Base-by-base conservation (phyloP, 2,329 filamentous ascomycete genomes). In the Talaromyces funiculosus region DNA sequence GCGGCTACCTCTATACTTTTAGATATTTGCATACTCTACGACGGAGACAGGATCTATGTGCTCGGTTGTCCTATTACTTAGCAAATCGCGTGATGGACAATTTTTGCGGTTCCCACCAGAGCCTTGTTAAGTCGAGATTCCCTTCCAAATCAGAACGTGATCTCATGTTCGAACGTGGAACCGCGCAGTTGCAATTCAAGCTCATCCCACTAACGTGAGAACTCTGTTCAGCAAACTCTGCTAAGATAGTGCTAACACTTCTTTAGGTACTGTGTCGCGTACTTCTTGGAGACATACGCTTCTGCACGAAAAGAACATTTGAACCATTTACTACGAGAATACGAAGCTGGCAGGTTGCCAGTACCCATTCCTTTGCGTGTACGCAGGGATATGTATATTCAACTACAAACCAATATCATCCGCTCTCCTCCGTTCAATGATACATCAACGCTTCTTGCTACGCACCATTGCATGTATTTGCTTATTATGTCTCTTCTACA, bases 391-490 rank as follows among this genome's bases (percentile, higher is more conserved):
- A 73, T 76, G 68, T 75, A 77, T 61, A 68, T 67, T 35, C 66
- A 71, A 8, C 59, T 77, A 20, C 76, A 78, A 61, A 66, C 66
- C 26, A 66, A 68, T 57, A 77, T 78, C 29, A 66, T 78, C 38
- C 71, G 67, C 62, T 67, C 70, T 18, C 74, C 75, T 18, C 75
- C 75, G 8, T 78, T 78, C 60, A 76, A 71, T 40, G 68, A 77
- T 59, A 75, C 72, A 2, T 59, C 68, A 8, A 73, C 74, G 4
- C 67, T 78, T 18, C 66, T 78, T 61, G 71, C 73, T 10, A 76
- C 75, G 18, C 74, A 78, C 53, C 76, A 78, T 59, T 77, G 73
- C 61, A 73, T 78, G 68, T 68, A 70, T 40, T 63, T 78, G 4
- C 66, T 78, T 12, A 71, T 77, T 38, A 71, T 69, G 8, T 76